Evolutionary conservation across 2,329 filamentous ascomycete genomes (phyloP), one percentile per base, ranked within the genome.

Genomic region (Dactylonectria estremocensis): DNA sequence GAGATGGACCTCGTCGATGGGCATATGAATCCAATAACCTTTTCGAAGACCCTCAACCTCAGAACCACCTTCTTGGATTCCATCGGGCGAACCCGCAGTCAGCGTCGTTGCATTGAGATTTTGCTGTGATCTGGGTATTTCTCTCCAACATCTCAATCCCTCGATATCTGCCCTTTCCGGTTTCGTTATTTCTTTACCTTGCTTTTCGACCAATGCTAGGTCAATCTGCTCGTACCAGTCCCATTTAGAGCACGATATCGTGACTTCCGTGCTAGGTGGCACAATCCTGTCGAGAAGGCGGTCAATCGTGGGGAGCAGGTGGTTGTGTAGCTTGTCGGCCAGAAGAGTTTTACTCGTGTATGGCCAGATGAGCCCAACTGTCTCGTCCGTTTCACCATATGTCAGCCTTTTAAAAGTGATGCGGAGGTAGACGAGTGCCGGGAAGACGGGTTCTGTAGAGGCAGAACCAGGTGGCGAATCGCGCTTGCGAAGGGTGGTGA

Each of bases 1-100:
- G 16, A 68, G 54, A 37, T 62, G 58, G 18, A 70, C 65, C 28
- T 68, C 61, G 8, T 58, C 64, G 20, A 71, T 59, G 3, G 64
- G 59, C 53, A 68, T 66, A 22, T 71, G 69, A 45, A 71, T 69
- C 69, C 69, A 71, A 45, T 69, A 71, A 2, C 69, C 69, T 28
- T 67, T 31, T 8, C 69, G 56, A 16, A 31, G 13, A 14, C 16
- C 35, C 9, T 33, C 40, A 8, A 2, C 31, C 5, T 31, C 33
- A 52, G 33, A 58, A 3, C 31, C 37, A 14, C 35, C 20, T 22
- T 20, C 10, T 3, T 43, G 43, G 9, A 7, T 28, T 18, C 37
- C 53, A n/a, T 55, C 13, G 2, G 28, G 22, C 3, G 28, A 13
- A 5, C n/a, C 16, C n/a, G 28, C 9, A 13, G 50, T 7, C n/a